Evolutionary conservation across 2,329 filamentous ascomycete species (phyloP), one percentile per base, ranked within the genome.

Genomic region (Nannizziopsis arthrosporioides): DNA sequence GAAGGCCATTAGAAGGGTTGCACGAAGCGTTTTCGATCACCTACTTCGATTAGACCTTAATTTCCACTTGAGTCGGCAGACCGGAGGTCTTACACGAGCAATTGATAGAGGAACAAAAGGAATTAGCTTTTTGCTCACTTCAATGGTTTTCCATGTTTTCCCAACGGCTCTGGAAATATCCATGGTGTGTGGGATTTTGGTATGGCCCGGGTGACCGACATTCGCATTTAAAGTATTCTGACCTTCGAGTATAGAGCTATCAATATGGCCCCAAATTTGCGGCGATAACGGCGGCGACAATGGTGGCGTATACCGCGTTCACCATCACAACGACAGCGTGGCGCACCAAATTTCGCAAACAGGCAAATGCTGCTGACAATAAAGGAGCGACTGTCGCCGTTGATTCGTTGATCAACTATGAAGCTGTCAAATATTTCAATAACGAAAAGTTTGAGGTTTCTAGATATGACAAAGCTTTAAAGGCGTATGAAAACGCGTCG

Each of bases 401-500:
- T 1, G 92, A 98, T 68, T 94, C 89, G 0, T 72, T 98, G 44
- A 94, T 98, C 73, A 98, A 98, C 70, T 98, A 95, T 61, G 92
- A 98, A 67, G 90, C 93, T 11, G 92, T 98, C 62, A 98, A 98
- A 68, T 94, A 96, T 70, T 98, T 96, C 71, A 98, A 98, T 72
- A 98, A 98, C 61, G 93, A 98, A 62, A 86, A 84, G 55, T 96
- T 88, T 56, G 92, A 98, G 69, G 86, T 94, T 38, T 76, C 78
- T 30, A 80, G 92, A 37, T 98, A 98, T 64, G 89, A 96, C 66
- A 79, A 82, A 57, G 88, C 92, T 0, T 72, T 98, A 18, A 76
- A 81, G 55, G 77, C 82, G 51, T 98, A 98, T 64, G 86, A 98
- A 64, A 84, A 84, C 63, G 89, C 88, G 50, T 94, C 88, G 12